Base-by-base conservation (phyloP, 495 filamentous ascomycete species). In the Trichoderma gamsii region DNA sequence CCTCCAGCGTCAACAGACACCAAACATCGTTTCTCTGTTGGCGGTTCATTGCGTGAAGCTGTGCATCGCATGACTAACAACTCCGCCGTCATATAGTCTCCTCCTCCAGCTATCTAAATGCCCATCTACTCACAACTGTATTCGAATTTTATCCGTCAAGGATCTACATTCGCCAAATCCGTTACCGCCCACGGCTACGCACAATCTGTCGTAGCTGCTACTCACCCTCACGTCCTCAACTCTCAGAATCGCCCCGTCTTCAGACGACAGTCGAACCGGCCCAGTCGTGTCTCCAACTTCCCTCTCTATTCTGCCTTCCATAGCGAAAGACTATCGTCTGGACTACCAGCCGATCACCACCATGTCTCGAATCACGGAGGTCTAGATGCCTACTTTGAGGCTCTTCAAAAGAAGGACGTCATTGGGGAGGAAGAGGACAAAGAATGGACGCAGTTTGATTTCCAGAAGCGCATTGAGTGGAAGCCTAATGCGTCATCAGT, bases 151-250 rank as follows among this genome's bases (percentile, higher is more conserved):
- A 92, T 96, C 86, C 95, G 96, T 80, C 92, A 93, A 82, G 94
- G 91, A 88, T 66, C 65, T 46, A 46, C 65, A 66, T 89, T 97
- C 76, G 86, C 90, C 72, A 98, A 98, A 85, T 90, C 92, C 78
- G 89, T 98, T 78, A 93, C 92, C 43, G 65, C 65, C 76, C 92
- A 97, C 86, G 94, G 93, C 80, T 97, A 96, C 84, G 92, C 92
- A 77, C 94, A 97, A 77, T 96, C 94, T 71, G 88, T 99, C 80
- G 94, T 98, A 78, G 95, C 95, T 71, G 93, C 92, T 67, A 92
- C 92, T 64, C 93, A 97, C 74, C 81, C 82, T 63, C 88, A 91
- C 77, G 90, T 92, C 82, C 87, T 92, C 76, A 92, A 92, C 63
- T 82, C 88, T 8, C 89, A 83, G 69, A 83, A 84, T 72, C 80